Conservation (phyloP, 306 rosid genomes). For the Vigna radiata region DNA sequence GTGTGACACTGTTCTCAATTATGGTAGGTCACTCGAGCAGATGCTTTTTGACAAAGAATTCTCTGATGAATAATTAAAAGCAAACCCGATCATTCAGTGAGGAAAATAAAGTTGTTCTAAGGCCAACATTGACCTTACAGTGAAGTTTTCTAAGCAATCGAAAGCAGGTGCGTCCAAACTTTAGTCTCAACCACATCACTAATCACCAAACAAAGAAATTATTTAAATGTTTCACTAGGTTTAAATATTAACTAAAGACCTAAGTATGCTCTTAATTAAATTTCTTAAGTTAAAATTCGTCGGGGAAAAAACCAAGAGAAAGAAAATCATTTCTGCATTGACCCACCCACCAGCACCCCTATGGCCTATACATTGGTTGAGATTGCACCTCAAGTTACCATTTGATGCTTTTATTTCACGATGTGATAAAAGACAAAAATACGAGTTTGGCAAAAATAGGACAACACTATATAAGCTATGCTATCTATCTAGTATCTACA, state of each 20-base stretch:
- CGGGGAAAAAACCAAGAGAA: background rate
- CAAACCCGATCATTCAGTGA: constrained; percentile 53
- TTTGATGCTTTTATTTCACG: constrained; percentile 37
- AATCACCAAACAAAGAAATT: constrained; percentile 49
- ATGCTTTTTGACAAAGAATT: constrained; percentile 64
- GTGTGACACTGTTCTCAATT: constrained; percentile 45
- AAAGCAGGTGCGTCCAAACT: constrained; percentile 65
- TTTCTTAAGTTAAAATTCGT: constrained; percentile 23
- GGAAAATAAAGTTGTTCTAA: constrained; percentile 58
- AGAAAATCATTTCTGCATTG: constrained; percentile 23
- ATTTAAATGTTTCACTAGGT: constrained; percentile 40
- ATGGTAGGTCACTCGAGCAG: constrained; percentile 51
- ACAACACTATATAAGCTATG: constrained; percentile 31
- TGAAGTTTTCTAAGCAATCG: constrained; percentile 51
- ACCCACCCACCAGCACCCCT: constrained; percentile 38
- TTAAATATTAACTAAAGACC: constrained; percentile 34
- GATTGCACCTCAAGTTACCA: constrained; percentile 47
- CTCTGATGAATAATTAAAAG: constrained; percentile 50
- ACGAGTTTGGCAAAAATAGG: constrained; percentile 5
- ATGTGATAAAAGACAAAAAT: constrained; percentile 39
- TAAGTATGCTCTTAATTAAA: constrained; percentile 18
- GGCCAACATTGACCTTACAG: constrained; percentile 60
- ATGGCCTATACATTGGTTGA: constrained; percentile 21
- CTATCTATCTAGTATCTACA: constrained; percentile 33
- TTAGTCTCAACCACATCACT: constrained; percentile 42